Evolutionary conservation across 1,284 basidiomycete genomes (phyloP).

Genomic region (Porodaedalea pini): DNA sequence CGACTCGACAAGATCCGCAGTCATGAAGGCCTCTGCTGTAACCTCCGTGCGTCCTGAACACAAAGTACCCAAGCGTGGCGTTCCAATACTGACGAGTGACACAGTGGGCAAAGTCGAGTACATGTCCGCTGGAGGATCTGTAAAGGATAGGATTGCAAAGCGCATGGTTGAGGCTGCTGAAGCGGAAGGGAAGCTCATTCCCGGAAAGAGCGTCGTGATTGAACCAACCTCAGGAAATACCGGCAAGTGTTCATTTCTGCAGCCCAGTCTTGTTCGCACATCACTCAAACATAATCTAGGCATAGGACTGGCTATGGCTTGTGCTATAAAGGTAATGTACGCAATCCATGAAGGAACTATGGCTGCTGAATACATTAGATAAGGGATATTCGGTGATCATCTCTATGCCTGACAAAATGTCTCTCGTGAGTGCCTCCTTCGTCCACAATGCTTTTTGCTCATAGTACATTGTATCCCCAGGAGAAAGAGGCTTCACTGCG

Average conservation of each 20-base stretch:
- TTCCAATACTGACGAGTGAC: constrained; percentile 5
- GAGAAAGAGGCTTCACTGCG: constrained; percentile 94
- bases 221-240: constrained; percentile 95
- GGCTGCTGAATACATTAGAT: constrained; percentile 73
- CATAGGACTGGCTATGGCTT: constrained; percentile 88
- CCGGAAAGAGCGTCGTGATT: constrained; percentile 89
- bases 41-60: constrained; percentile 63
- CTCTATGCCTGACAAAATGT: constrained; percentile 97
- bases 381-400: constrained; percentile 92
- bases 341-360: constrained; percentile 22
- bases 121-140: constrained; percentile 87
- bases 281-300: constrained; percentile 41
- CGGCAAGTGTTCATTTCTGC: constrained; percentile 45
- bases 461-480: constrained; percentile 31
- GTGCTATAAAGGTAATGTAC: constrained; percentile 78
- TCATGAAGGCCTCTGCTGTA: constrained; percentile 81
- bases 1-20: constrained; percentile 78
- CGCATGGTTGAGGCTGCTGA: constrained; percentile 97
- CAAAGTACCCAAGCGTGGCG: background rate
- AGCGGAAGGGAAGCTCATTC: constrained; percentile 78
- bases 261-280: background rate
- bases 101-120: constrained; percentile 89
- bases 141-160: constrained; percentile 95
- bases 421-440: constrained; percentile 45
- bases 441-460: background rate